Conservation (phyloP, 306 rosid species). For the Ormosia emarginata region DNA sequence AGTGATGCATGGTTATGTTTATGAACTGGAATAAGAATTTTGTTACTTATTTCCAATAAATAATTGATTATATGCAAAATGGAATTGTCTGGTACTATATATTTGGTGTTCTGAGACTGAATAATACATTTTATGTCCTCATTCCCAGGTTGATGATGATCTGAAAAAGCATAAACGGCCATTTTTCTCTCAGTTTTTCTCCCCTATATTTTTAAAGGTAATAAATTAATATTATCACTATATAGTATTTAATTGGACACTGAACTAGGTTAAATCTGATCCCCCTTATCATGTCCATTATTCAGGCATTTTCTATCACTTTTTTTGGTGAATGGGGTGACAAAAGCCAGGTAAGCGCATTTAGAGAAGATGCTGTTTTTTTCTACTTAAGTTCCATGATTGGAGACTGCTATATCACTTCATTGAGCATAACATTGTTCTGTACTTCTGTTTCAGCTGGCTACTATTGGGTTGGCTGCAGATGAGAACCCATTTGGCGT, state of each 20-base stretch:
- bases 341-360: constrained; percentile 82
- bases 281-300: constrained; percentile 12
- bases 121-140: background rate
- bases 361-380: background rate
- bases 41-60: background rate
- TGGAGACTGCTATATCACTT: constrained; percentile 16
- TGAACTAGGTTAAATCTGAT: constrained; percentile 15
- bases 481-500: constrained; percentile 92
- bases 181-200: constrained; percentile 62
- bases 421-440: constrained; percentile 18
- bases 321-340: constrained; percentile 99
- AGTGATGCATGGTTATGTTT: background rate
- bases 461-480: constrained; percentile 95
- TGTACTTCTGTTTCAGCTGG: constrained; percentile 52
- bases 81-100: background rate
- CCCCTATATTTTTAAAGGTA: constrained; percentile 83
- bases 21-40: background rate
- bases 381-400: background rate
- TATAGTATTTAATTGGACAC: background rate
- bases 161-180: constrained; percentile 56
- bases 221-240: background rate
- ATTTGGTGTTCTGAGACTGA: background rate
- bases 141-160: constrained; percentile 64
- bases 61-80: constrained; percentile 5
- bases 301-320: constrained; percentile 88